These are phyloP conservation scores for Athelia sp. DNA, from an alignment of 1,284 basidiomycete species.

Conservation along the genomic window DNA sequence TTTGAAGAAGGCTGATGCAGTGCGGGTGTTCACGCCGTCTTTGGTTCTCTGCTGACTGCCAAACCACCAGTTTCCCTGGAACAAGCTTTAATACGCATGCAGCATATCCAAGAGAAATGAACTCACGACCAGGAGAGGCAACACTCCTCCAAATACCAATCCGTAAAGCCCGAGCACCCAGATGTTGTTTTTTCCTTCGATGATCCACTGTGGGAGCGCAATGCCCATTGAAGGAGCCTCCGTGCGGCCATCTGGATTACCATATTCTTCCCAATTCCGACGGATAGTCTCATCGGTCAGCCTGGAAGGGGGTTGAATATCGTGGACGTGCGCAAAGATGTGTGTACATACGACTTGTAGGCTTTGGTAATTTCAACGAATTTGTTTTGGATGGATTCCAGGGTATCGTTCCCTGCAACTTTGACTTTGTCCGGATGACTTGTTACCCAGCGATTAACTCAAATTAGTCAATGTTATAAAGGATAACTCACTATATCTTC, in stretches of 20 bases:
- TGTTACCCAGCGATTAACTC: background rate
- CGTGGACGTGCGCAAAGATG: background rate
- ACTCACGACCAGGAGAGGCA: constrained; percentile 83
- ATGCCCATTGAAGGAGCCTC: constrained; percentile 94
- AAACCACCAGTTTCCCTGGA: constrained; percentile 94
- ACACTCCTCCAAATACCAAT: constrained; percentile 78
- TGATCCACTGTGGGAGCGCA: constrained; percentile 91
- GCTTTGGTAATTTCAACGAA: constrained; percentile 97
- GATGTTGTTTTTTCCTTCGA: constrained; percentile 88
- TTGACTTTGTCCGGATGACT: constrained; percentile 98
- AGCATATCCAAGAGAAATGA: constrained; percentile 5
- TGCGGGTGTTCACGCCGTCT: constrained; percentile 82
- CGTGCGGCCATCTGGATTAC: constrained; percentile 96
- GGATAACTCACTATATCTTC: constrained; percentile 66
- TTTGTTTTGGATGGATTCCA: constrained; percentile 83
- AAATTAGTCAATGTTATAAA: background rate
- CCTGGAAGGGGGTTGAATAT: constrained; percentile 29
- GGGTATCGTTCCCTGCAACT: constrained; percentile 78
- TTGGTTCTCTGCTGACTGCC: constrained; percentile 88
- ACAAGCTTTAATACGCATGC: background rate
- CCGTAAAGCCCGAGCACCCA: constrained; percentile 91
- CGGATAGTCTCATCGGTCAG: constrained; percentile 93
- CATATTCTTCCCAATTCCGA: constrained; percentile 88
- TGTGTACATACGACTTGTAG: constrained; percentile 78
- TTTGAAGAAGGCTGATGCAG: constrained; percentile 91